These are phyloP conservation scores for Vitis cinerea DNA, from an alignment of 164 flowering plant genomes.

Conservation along the genomic window DNA sequence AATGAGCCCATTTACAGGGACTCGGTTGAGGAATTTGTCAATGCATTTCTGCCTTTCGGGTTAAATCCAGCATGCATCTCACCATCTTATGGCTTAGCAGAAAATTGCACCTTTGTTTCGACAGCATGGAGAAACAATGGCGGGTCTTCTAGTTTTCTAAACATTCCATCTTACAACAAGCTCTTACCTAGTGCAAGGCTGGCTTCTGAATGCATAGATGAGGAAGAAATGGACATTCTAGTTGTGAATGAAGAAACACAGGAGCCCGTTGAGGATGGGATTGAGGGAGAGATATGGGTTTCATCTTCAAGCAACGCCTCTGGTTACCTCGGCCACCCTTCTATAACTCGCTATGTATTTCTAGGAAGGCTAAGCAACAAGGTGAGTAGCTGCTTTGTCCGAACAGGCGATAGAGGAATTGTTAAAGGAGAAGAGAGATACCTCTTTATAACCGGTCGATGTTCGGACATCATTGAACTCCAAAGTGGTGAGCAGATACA, in stretches of 20 bases:
- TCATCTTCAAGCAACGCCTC: conserved; percentile 67
- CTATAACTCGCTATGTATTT: conserved; percentile 42
- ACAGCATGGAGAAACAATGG: conserved; percentile 57
- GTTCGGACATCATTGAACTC: conserved; percentile 34
- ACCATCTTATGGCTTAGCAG: conserved; percentile 78
- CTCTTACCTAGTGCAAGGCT: conserved; percentile 65
- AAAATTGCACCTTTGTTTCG: conserved; percentile 78
- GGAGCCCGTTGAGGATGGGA: conserved; percentile 58
- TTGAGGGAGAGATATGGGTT: conserved; percentile 75
- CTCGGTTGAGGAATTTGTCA: conserved; percentile 41
- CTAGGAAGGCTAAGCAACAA: conserved; percentile 29
- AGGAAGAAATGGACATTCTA: conserved; percentile 44
- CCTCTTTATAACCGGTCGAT: conserved; percentile 56
- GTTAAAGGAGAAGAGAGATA: conserved; percentile 50
- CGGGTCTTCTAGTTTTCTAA: conserved; percentile 7
- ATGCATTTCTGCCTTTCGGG: conserved; percentile 36
- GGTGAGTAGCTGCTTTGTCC: conserved; percentile 32
- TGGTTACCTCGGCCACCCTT: conserved; percentile 66
- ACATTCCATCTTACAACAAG: conserved; percentile 37
- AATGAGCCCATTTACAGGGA: conserved; percentile 64
- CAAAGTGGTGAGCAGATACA: conserved; percentile 29
- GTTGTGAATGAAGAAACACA: conserved; percentile 54
- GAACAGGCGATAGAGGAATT: conserved; percentile 67
- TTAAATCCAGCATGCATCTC: conserved; percentile 42
- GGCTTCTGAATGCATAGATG: conserved; percentile 12